Percentiles rank a stretch among this genome's conserved stretches.
Evolutionary conservation across 441 rosid species (phyloP).

Genomic region (Populus hybrid): DNA sequence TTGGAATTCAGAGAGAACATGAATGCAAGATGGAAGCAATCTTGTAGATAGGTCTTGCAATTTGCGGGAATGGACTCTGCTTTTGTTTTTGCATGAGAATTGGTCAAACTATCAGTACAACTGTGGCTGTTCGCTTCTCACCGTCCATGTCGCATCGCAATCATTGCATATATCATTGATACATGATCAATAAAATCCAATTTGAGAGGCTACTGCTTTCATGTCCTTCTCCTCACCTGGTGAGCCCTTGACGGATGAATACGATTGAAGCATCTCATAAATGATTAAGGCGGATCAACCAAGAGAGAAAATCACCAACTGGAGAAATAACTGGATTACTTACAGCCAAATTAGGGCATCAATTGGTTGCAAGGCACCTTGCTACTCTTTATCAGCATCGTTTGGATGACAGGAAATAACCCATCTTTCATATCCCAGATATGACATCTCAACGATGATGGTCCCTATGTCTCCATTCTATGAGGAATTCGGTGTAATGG

Average conservation of each 20-base stretch:
- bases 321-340: neutral
- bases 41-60: neutral
- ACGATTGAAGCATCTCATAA: neutral
- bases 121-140: neutral
- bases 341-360: neutral
- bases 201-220: neutral
- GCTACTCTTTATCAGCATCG: neutral
- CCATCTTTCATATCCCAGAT: neutral
- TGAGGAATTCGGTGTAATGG: neutral
- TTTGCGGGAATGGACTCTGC: neutral
- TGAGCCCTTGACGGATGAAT: neutral
- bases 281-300: no score
- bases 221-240: neutral
- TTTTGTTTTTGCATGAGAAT: neutral
- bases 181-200: neutral
- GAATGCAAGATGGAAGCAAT: neutral
- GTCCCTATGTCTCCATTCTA: conserved; percentile 12
- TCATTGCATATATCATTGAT: neutral
- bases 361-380: neutral
- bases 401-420: neutral
- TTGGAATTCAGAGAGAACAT: neutral
- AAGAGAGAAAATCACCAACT: no score
- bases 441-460: neutral
- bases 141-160: neutral
- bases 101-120: neutral